Conservation (phyloP, 176 grass and related monocot genomes). For the Zoysia japonica region DNA sequence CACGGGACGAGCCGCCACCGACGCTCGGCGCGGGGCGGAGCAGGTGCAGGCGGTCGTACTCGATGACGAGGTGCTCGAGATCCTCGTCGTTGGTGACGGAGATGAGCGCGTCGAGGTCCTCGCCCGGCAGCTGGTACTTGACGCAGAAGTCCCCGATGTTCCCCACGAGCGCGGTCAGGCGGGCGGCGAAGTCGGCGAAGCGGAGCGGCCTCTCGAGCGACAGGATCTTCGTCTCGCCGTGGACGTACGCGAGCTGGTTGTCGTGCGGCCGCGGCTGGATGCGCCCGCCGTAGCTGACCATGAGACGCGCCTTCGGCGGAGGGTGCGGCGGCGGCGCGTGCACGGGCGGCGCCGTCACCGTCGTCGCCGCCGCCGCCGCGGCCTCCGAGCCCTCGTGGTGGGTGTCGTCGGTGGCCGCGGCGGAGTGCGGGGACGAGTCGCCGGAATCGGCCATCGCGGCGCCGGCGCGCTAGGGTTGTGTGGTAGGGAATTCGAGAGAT, state of each 20-base stretch:
- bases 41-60: conserved; percentile 83
- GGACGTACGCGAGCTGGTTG: conserved; percentile 88
- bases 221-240: conserved; percentile 98
- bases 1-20: conserved; percentile 38
- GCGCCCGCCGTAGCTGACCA: conserved; percentile 95
- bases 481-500: neutral
- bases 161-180: conserved; percentile 42
- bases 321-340: neutral
- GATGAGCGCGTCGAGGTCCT: conserved; percentile 96
- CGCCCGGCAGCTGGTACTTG: conserved; percentile 99
- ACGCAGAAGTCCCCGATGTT: conserved; percentile 52
- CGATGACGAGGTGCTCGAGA: conserved; percentile 79
- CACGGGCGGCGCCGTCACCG: neutral
- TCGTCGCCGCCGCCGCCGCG: neutral
- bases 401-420: conserved; percentile 48
- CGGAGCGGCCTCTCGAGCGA: conserved; percentile 70
- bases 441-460: conserved; percentile 71
- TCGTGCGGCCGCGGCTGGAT: conserved; percentile 85
- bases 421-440: conserved; percentile 68
- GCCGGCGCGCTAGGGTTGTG: conserved; percentile 42
- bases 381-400: conserved; percentile 42
- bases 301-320: conserved; percentile 56
- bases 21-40: conserved; percentile 40
- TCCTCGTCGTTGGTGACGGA: conserved; percentile 98
- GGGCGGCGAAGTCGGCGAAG: conserved; percentile 62